These are phyloP conservation scores for Millerozyma miso DNA, from an alignment of 805 yeast species.

Conservation along the genomic window DNA sequence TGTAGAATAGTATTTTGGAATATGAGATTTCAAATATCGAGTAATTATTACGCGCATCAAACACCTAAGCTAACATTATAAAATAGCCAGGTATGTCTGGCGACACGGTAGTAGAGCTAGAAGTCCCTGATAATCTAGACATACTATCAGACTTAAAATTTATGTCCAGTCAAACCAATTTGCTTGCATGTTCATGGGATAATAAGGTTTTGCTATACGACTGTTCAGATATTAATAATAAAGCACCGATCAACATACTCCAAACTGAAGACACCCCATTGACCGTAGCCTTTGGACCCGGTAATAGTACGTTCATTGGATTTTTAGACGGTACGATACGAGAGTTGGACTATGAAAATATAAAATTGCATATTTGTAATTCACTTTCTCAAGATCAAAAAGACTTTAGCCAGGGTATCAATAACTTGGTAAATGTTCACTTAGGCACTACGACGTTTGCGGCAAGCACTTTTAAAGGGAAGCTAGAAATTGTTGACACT, in stretches of 20 bases:
- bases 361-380: conserved; percentile 5
- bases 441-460: conserved; percentile 31
- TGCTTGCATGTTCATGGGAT: conserved; percentile 59
- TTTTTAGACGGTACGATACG: conserved; percentile 53
- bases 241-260: conserved; percentile 9
- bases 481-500: conserved; percentile 45
- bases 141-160: conserved; percentile 41
- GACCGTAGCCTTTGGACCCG: conserved; percentile 24
- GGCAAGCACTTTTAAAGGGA: conserved; percentile 62
- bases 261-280: conserved; percentile 19
- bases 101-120: neutral
- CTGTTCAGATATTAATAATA: conserved; percentile 15
- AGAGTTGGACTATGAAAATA: conserved; percentile 48
- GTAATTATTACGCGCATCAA: no score
- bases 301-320: conserved; percentile 41
- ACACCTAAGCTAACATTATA: no score
- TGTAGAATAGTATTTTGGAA: conserved; percentile 7
- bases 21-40: no score
- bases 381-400: conserved; percentile 6
- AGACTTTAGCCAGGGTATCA: conserved; percentile 27
- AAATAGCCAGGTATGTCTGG: neutral
- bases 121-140: conserved; percentile 27
- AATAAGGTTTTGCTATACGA: conserved; percentile 44
- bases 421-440: conserved; percentile 24
- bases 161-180: conserved; percentile 29